Evolutionary conservation across 2,329 filamentous ascomycete genomes (phyloP), one percentile per base, ranked within the genome.

Genomic region (Sordariomycetes sp.): DNA sequence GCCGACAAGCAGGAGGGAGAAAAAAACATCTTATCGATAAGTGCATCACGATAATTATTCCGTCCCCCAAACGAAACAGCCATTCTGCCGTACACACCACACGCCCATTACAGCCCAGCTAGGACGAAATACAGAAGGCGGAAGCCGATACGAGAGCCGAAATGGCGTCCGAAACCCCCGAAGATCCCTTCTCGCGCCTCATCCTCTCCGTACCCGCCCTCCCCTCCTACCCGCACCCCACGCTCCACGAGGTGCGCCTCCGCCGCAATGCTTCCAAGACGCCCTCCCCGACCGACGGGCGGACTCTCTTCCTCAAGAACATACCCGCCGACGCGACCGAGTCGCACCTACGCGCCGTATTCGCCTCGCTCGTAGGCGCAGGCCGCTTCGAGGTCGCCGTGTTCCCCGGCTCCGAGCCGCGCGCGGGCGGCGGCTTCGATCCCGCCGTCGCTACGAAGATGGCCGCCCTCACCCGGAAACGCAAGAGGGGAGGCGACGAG

Each of bases 271-370:
- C 85, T 52, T 90, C 92, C 60, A 89, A 87, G 71, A 79, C 88
- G 48, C 83, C 88, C 15, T 87, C 86, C 8, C 76, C 80, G 57
- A 80, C 87, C 69, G 87, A 92, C 64, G 74, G 82, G 17, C 85
- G 91, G 63, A 90, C 88, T 60, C 78, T 99, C 20, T 99, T 96
- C 71, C 68, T 95, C n/a, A 87, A 91, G 61, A 97, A 99, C 65
- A 74, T 95, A 1, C 94, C 94, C 7, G 77, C 86, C 61, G 91
- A 96, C 67, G 85, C 89, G 59, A 95, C 89, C 4, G 85, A 89
- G 58, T 69, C 76, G 1, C 88, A 91, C 64, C 77, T 97, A 50
- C 84, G 89, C 52, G 77, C 84, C 50, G 73, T 97, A 0, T 95
- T 97, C 63, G 74, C 81, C 1, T 75, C 79, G 1, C 80, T 95